These are phyloP conservation scores for Pleurotus giganteus DNA, from an alignment of 768 basidiomycete species.

Conservation along the genomic window DNA sequence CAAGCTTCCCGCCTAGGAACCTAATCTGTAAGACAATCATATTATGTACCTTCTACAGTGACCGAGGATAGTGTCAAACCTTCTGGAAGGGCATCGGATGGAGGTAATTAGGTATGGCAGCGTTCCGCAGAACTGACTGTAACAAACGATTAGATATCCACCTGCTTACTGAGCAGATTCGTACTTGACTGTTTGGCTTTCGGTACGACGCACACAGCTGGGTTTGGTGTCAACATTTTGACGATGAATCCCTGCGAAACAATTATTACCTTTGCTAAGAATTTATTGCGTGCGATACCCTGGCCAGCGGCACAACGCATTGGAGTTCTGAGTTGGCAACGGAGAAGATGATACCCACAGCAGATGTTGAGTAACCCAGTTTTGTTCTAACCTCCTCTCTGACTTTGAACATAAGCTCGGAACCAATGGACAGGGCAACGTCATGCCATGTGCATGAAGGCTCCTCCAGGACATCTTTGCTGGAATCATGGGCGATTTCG, in stretches of 20 bases:
- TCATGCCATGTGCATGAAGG: constrained; percentile 79
- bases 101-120: constrained; percentile 82
- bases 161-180: constrained; percentile 4
- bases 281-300: constrained; percentile 93
- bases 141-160: background rate
- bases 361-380: constrained; percentile 92
- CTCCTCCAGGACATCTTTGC: constrained; percentile 26
- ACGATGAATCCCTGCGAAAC: background rate
- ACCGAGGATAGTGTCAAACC: constrained; percentile 32
- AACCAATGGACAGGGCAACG: constrained; percentile 84
- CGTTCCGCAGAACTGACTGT: constrained; percentile 82
- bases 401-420: constrained; percentile 79
- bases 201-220: constrained; percentile 88
- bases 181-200: constrained; percentile 86
- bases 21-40: constrained; percentile 60
- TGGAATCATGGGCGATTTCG: constrained; percentile 7
- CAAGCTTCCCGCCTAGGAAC: constrained; percentile 93
- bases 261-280: constrained; percentile 78
- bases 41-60: background rate
- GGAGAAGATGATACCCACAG: constrained; percentile 46
- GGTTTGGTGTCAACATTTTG: constrained; percentile 1
- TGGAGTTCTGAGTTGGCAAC: background rate
- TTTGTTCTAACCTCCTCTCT: constrained; percentile 63
- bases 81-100: constrained; percentile 87
- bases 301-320: constrained; percentile 22